These are phyloP conservation scores for Pichia eremophila DNA, from an alignment of 805 yeast genomes.

Conservation along the genomic window DNA sequence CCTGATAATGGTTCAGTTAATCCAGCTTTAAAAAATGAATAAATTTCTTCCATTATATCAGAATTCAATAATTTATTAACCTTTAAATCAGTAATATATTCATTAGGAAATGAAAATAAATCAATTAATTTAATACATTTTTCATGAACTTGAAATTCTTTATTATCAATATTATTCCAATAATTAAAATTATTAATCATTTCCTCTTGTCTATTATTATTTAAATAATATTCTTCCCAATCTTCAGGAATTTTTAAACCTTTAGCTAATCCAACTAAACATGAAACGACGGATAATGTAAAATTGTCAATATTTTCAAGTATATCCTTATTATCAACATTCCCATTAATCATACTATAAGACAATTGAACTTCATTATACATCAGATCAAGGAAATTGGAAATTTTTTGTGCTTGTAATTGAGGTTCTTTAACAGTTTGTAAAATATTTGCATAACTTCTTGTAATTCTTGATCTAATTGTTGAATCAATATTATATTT, in stretches of 20 bases:
- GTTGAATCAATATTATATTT: constrained; percentile 23
- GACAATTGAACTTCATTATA: constrained; percentile 14
- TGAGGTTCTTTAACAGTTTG: constrained; percentile 43
- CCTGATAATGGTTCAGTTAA: constrained; percentile 54
- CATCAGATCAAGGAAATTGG: constrained; percentile 16
- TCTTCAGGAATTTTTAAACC: constrained; percentile 57
- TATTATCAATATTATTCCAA: constrained; percentile 29
- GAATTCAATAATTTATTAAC: constrained; percentile 28
- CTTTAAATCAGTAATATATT: neutral
- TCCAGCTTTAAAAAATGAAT: constrained; percentile 55
- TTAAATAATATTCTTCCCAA: constrained; percentile 26
- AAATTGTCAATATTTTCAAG: constrained; percentile 33
- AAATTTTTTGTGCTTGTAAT: constrained; percentile 28
- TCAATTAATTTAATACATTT: constrained; percentile 2
- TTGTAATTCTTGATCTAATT: constrained; percentile 50
- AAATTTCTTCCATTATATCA: constrained; percentile 52
- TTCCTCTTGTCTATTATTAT: constrained; percentile 23
- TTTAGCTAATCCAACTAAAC: constrained; percentile 63
- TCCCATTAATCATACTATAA: constrained; percentile 5
- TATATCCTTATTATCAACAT: neutral
- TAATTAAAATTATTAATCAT: constrained; percentile 23
- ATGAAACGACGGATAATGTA: constrained; percentile 46
- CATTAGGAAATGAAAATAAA: constrained; percentile 4
- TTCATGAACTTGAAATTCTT: constrained; percentile 26
- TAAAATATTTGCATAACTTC: constrained; percentile 54